Conservation (phyloP, 805 yeast genomes). For the Candida odintsovae region DNA sequence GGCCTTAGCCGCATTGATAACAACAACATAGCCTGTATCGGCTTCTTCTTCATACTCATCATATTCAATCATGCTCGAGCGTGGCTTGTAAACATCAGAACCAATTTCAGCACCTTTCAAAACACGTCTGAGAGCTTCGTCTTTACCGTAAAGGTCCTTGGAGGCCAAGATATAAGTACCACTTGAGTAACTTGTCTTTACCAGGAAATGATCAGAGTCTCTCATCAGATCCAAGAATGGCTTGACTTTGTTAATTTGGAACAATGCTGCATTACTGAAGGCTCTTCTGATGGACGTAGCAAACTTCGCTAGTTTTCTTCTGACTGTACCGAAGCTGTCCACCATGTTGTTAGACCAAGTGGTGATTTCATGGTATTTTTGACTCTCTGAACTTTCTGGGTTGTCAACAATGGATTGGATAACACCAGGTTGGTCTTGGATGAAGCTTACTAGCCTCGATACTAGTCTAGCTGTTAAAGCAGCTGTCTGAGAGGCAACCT, state of each 20-base stretch:
- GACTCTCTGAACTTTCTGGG: background rate
- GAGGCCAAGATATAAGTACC: conserved; percentile 84
- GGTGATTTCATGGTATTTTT: conserved; percentile 29
- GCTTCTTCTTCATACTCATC: conserved; percentile 26
- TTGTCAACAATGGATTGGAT: conserved; percentile 38
- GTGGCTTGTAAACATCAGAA: conserved; percentile 36
- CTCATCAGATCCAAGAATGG: conserved; percentile 52
- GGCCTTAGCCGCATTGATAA: conserved; percentile 76
- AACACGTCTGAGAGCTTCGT: conserved; percentile 37
- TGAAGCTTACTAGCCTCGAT: conserved; percentile 61
- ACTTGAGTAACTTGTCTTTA: conserved; percentile 63
- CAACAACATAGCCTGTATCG: conserved; percentile 54
- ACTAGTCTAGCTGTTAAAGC: conserved; percentile 61
- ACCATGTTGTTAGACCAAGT: conserved; percentile 47
- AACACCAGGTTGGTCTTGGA: conserved; percentile 64
- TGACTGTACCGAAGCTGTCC: conserved; percentile 67
- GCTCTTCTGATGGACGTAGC: conserved; percentile 59
- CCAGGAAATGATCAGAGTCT: conserved; percentile 66
- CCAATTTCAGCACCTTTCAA: conserved; percentile 45
- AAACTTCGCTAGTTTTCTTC: conserved; percentile 79
- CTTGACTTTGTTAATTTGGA: conserved; percentile 45
- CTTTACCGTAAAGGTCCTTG: conserved; percentile 32
- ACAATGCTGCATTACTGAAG: conserved; percentile 68
- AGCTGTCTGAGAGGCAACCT: conserved; percentile 73
- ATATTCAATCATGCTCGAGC: conserved; percentile 11